phyloP scores from a whole-genome alignment of 495 filamentous ascomycete species.

The Talaromyces trachyspermus region DNA sequence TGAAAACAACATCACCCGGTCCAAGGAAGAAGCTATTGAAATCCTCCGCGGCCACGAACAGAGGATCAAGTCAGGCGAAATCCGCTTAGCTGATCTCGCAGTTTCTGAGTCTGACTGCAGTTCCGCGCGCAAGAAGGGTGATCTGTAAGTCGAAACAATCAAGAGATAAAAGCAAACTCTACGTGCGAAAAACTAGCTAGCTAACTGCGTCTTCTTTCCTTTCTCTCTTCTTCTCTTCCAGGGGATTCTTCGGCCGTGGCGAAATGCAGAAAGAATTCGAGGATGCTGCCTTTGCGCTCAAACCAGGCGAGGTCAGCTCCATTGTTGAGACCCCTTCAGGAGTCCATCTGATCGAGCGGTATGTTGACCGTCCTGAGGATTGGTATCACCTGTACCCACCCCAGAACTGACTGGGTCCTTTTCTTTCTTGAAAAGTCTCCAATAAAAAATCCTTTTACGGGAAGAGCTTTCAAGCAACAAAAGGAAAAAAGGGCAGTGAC shows the following conservation, averaged over 20 bases:
- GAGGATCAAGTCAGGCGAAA: conserved; percentile 61
- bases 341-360: conserved; percentile 94
- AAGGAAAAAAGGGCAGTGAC: too few species aligned
- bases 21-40: conserved; percentile 74
- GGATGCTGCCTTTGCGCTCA: conserved; percentile 81
- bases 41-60: conserved; percentile 68
- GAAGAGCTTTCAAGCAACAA: too few species aligned
- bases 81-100: conserved; percentile 70
- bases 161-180: background rate
- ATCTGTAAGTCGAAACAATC: conserved; percentile 52
- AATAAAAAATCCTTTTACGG: conserved; percentile 19
- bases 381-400: conserved; percentile 4
- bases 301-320: conserved; percentile 74
- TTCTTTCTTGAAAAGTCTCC: conserved; percentile 21
- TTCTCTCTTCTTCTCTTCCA: conserved; percentile 16
- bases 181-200: conserved; percentile 17
- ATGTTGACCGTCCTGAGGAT: conserved; percentile 22
- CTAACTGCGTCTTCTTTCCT: background rate
- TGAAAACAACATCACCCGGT: conserved; percentile 76
- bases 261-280: conserved; percentile 99
- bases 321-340: conserved; percentile 91
- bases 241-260: conserved; percentile 82
- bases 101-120: conserved; percentile 88
- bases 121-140: conserved; percentile 86
- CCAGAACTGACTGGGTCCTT: conserved; percentile 12